phyloP scores from a whole-genome alignment of 2,329 filamentous ascomycete genomes.

The Neofusicoccum umdonicola region DNA sequence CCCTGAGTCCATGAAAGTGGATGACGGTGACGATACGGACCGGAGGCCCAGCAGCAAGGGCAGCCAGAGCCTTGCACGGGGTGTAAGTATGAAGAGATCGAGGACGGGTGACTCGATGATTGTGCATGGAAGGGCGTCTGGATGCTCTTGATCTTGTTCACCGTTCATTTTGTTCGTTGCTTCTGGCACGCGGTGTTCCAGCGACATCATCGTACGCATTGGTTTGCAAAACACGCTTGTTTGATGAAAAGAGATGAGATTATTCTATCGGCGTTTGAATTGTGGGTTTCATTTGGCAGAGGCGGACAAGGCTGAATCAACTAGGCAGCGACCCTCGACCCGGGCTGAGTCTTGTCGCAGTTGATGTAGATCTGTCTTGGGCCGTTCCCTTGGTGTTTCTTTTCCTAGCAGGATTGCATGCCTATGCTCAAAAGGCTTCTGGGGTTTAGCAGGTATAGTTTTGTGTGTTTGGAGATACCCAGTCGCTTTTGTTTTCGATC shows the following conservation, averaged over 20 bases:
- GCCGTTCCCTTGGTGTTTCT: neutral
- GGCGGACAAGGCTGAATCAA: neutral
- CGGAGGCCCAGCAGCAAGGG: neutral
- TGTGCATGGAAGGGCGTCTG: constrained; percentile 2
- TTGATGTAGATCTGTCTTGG: too few species aligned
- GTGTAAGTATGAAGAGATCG: constrained; percentile 18
- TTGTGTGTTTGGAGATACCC: constrained; percentile 7
- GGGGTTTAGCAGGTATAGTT: neutral
- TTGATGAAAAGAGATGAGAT: too few species aligned
- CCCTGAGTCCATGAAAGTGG: constrained; percentile 25
- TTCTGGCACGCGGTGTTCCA: neutral
- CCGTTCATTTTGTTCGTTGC: neutral
- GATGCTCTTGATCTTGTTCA: neutral
- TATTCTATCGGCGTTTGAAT: too few species aligned
- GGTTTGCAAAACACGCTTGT: too few species aligned
- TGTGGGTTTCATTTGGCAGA: too few species aligned
- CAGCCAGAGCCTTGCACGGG: constrained; percentile 19
- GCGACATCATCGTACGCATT: neutral
- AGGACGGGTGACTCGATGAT: constrained; percentile 22
- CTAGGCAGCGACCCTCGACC: too few species aligned
- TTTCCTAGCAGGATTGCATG: neutral
- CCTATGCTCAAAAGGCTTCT: too few species aligned
- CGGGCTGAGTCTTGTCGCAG: too few species aligned
- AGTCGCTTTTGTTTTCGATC: neutral
- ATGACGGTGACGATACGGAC: neutral